Conservation (phyloP, 2,329 filamentous ascomycete species). For the Clonostachys rhizophaga region DNA sequence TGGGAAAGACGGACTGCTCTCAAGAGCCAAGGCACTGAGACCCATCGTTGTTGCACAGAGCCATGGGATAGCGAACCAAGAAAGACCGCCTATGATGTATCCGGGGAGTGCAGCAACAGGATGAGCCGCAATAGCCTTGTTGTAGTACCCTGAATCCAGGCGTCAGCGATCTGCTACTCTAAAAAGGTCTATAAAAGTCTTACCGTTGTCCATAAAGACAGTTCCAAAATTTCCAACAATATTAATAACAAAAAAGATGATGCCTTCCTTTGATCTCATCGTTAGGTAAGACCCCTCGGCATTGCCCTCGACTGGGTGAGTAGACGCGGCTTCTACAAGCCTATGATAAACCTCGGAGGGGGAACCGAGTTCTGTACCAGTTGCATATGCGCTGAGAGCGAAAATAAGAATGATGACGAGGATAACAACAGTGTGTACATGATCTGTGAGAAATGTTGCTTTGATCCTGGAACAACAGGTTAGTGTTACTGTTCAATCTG, state of each 20-base stretch:
- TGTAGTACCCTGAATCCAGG: conserved; percentile 55
- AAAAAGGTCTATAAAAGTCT: too few species aligned
- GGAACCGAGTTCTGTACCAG: conserved; percentile 63
- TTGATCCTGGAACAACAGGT: conserved; percentile 55
- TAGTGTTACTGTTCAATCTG: too few species aligned
- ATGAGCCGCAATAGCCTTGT: conserved; percentile 81
- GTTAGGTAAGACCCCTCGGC: conserved; percentile 69
- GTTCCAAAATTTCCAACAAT: conserved; percentile 72
- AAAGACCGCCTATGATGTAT: conserved; percentile 78
- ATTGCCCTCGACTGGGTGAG: conserved; percentile 73
- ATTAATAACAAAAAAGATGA: conserved; percentile 84
- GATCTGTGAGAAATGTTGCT: conserved; percentile 75
- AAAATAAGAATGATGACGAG: conserved; percentile 79
- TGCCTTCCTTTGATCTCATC: conserved; percentile 64
- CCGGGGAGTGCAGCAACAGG: conserved; percentile 78
- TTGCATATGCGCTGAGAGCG: conserved; percentile 72
- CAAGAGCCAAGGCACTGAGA: conserved; percentile 69
- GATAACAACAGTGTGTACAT: conserved; percentile 73
- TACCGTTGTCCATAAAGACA: conserved; percentile 56
- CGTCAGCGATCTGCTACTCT: too few species aligned
- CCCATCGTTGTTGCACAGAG: conserved; percentile 81
- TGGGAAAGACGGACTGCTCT: conserved; percentile 65
- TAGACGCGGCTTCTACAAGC: conserved; percentile 58
- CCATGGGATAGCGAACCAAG: conserved; percentile 87
- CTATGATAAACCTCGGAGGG: conserved; percentile 72